These are phyloP conservation scores for Stagonosporopsis chrysanthemi DNA, from an alignment of 2,329 filamentous ascomycete species.

Conservation along the genomic window DNA sequence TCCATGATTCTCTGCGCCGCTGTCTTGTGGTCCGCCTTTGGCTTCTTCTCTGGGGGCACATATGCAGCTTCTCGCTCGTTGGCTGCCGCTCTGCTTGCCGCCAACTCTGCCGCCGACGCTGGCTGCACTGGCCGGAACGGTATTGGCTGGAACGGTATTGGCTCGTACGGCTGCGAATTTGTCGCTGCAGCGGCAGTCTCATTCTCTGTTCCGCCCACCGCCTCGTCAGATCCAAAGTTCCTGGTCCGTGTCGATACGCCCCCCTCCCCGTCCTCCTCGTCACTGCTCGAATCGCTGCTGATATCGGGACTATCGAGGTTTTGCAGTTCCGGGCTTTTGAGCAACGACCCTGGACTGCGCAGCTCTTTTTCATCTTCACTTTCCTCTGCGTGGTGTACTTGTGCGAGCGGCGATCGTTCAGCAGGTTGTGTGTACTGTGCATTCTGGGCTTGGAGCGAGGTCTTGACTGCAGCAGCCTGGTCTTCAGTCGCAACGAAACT, in stretches of 20 bases:
- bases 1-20: slow-evolving; percentile 22
- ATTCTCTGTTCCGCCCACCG: not conserved
- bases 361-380: slow-evolving; percentile 38
- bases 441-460: slow-evolving; percentile 30
- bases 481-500: slow-evolving; percentile 53
- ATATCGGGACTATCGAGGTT: slow-evolving; percentile 51
- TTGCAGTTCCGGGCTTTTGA: slow-evolving; percentile 51
- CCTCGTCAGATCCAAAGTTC: slow-evolving; percentile 13
- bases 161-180: slow-evolving; percentile 4
- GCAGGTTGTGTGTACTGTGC: slow-evolving; percentile 59
- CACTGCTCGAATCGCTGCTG: slow-evolving; percentile 46
- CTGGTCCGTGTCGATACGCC: slow-evolving; percentile 17
- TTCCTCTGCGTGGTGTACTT: slow-evolving; percentile 35
- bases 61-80: slow-evolving; percentile 17
- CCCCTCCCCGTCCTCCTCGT: slow-evolving; percentile 27
- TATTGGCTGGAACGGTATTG: slow-evolving; percentile 8
- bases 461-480: slow-evolving; percentile 23
- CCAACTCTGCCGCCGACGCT: slow-evolving; percentile 15
- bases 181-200: not conserved
- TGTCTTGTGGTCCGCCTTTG: slow-evolving; percentile 15
- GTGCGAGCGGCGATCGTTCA: slow-evolving; percentile 43
- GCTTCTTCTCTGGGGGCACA: slow-evolving; percentile 8
- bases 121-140: slow-evolving; percentile 9
- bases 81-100: slow-evolving; percentile 13
- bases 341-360: slow-evolving; percentile 44